Evolutionary conservation across 73 alveolate genomes (phyloP).

Genomic region (Diophrys sp.): DNA sequence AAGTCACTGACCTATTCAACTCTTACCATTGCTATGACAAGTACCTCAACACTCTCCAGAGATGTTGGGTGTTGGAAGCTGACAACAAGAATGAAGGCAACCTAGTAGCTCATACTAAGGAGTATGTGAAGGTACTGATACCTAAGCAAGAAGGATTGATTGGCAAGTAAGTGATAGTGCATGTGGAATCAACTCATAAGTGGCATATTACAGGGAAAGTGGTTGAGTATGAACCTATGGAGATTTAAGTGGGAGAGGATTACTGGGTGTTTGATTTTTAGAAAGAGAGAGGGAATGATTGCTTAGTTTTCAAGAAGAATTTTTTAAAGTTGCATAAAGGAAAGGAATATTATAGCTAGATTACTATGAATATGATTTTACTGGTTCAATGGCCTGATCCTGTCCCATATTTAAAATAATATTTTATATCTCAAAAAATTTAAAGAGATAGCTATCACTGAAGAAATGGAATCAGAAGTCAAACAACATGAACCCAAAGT

Average conservation of each 20-base stretch:
- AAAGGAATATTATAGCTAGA: too few relatives aligned
- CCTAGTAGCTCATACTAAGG: constrained; percentile 91
- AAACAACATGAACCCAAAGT: too few relatives aligned
- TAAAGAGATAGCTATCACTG: too few relatives aligned
- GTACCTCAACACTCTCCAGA: constrained; percentile 65
- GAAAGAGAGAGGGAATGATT: too few relatives aligned
- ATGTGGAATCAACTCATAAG: constrained; percentile 70
- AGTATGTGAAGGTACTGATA: constrained; percentile 84
- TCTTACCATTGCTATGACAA: constrained; percentile 80
- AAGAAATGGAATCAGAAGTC: too few relatives aligned
- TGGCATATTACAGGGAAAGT: constrained; percentile 83
- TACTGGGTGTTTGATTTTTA: too few relatives aligned
- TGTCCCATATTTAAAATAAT: too few relatives aligned
- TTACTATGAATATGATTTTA: too few relatives aligned
- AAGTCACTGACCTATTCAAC: constrained; percentile 83
- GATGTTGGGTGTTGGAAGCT: constrained; percentile 91
- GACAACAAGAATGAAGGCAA: constrained; percentile 76
- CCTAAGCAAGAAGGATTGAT: constrained; percentile 58
- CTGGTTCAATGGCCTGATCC: too few relatives aligned
- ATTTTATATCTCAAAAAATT: too few relatives aligned
- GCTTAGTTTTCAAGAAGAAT: too few relatives aligned
- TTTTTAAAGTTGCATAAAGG: too few relatives aligned
- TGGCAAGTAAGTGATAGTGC: constrained; percentile 76
- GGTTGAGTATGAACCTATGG: constrained; percentile 61
- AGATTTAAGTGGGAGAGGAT: constrained; percentile 44